These are phyloP conservation scores for Gentiana macrophylla DNA, from an alignment of 257 asterid species.

Conservation along the genomic window DNA sequence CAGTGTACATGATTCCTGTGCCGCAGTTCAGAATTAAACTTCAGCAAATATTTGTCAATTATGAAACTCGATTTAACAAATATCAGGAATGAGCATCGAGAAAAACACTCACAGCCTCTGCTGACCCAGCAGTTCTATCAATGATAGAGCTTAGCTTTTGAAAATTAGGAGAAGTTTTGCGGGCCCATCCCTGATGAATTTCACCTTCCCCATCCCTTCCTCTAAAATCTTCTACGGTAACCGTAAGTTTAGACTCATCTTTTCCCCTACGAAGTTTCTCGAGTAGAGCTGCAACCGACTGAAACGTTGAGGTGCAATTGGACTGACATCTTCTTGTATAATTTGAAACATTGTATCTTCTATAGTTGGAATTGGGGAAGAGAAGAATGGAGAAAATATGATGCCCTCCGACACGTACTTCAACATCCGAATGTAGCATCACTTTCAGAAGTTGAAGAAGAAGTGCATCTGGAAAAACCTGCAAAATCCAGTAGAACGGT, in stretches of 20 bases:
- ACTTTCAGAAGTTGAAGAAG: slow-evolving; percentile 76
- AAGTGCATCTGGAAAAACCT: slow-evolving; percentile 90
- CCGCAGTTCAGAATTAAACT: background rate
- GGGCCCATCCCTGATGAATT: slow-evolving; percentile 51
- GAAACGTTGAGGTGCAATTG: slow-evolving; percentile 59
- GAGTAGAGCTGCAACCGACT: slow-evolving; percentile 75
- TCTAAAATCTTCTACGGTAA: slow-evolving; percentile 29
- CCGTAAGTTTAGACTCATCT: slow-evolving; percentile 34
- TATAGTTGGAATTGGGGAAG: slow-evolving; percentile 54
- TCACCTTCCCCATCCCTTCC: slow-evolving; percentile 55
- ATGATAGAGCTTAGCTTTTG: slow-evolving; percentile 62
- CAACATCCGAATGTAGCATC: slow-evolving; percentile 81
- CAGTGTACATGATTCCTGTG: slow-evolving; percentile 67
- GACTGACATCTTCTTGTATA: slow-evolving; percentile 62
- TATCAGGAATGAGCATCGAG: background rate
- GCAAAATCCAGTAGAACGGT: slow-evolving; percentile 9
- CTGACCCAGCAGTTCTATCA: slow-evolving; percentile 53
- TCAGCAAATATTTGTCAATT: background rate
- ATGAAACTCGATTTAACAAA: background rate
- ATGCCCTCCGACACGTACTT: slow-evolving; percentile 86
- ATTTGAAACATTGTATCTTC: slow-evolving; percentile 45
- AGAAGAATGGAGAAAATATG: slow-evolving; percentile 85
- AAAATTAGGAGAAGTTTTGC: slow-evolving; percentile 64
- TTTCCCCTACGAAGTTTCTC: slow-evolving; percentile 88
- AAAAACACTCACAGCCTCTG: slow-evolving; percentile 49